Evolutionary conservation across 441 rosid species (phyloP).

Genomic region (Pelargonium cotyledonis): DNA sequence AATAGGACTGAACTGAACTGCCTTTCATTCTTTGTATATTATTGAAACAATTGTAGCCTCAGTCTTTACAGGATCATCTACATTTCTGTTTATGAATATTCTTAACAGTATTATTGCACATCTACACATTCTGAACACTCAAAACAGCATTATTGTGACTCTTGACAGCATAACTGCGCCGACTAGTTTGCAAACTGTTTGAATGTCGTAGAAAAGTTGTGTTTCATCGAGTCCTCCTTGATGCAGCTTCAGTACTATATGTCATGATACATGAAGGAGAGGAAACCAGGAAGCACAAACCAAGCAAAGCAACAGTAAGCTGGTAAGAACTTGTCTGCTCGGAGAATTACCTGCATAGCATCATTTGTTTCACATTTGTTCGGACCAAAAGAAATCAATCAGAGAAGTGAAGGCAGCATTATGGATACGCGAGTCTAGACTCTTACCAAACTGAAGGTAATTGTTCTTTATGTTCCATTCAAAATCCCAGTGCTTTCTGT

Average conservation of each 20-base stretch:
- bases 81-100: constrained; percentile 2
- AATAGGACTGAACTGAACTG: background rate
- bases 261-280: constrained; percentile 28
- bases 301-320: constrained; percentile 24
- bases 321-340: constrained; percentile 21
- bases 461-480: constrained; percentile 61
- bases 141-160: background rate
- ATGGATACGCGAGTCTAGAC: background rate
- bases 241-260: background rate
- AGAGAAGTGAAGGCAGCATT: background rate
- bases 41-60: constrained; percentile 8
- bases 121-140: background rate
- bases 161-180: background rate
- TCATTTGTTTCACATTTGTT: constrained; percentile 1
- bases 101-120: constrained; percentile 16
- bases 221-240: constrained; percentile 14
- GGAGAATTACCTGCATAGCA: constrained; percentile 39
- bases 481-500: constrained; percentile 73
- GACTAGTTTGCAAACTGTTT: constrained; percentile 14
- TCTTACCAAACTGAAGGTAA: constrained; percentile 55
- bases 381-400: background rate
- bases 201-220: constrained; percentile 18
- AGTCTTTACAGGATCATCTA: constrained; percentile 15
- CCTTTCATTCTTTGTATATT: constrained; percentile 14
- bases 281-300: constrained; percentile 23